A percentile compares a stretch with the other conserved stretches of the same genome.
These are phyloP conservation scores for Emergomyces orientalis DNA, from an alignment of 2,329 filamentous ascomycete species.

Conservation along the genomic window DNA sequence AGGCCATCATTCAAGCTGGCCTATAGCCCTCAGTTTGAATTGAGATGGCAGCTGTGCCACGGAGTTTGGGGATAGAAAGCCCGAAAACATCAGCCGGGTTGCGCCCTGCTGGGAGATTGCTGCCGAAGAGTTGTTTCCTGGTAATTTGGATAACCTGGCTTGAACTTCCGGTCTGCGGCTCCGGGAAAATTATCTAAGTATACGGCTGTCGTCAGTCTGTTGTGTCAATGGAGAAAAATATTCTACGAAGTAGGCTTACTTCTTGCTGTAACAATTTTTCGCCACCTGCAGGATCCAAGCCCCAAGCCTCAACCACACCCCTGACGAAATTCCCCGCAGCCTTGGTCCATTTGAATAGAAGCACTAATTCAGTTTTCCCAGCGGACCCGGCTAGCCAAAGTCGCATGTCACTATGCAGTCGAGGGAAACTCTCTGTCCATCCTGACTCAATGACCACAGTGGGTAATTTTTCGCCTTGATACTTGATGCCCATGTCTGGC, in stretches of 20 bases:
- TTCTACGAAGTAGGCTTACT: constrained; percentile 4
- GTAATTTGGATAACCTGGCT: constrained; percentile 7
- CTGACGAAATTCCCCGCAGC: background rate
- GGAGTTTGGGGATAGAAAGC: constrained; percentile 6
- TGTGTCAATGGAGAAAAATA: background rate
- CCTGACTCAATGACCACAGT: constrained; percentile 12
- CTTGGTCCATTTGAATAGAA: constrained; percentile 11
- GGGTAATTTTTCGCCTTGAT: background rate
- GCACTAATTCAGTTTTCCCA: constrained; percentile 8
- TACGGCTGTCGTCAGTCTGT: constrained; percentile 6
- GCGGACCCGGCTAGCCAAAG: constrained; percentile 11
- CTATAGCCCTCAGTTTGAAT: constrained; percentile 5
- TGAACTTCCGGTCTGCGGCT: background rate
- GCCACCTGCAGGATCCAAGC: constrained; percentile 7
- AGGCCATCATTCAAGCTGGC: background rate
- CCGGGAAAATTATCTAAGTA: constrained; percentile 6
- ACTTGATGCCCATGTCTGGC: constrained; percentile 9
- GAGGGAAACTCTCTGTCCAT: constrained; percentile 12
- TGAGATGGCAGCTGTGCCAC: background rate
- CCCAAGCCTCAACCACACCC: constrained; percentile 4
- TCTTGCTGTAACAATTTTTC: constrained; percentile 8
- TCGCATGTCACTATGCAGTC: constrained; percentile 6
- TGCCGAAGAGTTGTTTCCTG: constrained; percentile 8
- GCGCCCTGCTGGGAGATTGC: constrained; percentile 1
- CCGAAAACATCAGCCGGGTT: background rate